phyloP scores from a whole-genome alignment of 2,329 filamentous ascomycete species.

The Aquanectria penicillioides region DNA sequence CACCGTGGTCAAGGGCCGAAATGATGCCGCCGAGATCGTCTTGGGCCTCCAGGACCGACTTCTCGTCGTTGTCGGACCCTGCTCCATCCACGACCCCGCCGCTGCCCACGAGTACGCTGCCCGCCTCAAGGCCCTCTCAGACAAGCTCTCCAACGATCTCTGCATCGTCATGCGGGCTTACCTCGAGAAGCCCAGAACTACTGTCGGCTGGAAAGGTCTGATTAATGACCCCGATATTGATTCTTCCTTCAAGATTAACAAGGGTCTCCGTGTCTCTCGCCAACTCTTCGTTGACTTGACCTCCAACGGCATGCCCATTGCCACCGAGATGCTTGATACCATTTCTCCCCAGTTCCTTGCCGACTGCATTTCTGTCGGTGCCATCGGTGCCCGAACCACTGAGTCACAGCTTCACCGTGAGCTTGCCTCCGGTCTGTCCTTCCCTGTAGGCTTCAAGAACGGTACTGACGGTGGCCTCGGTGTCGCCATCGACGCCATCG shows the following conservation, averaged over 20 bases:
- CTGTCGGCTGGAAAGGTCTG: conserved; percentile 98
- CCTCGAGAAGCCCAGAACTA: conserved; percentile 98
- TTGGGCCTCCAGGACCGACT: conserved; percentile 85
- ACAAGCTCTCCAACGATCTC: conserved; percentile 84
- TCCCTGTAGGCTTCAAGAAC: conserved; percentile 99
- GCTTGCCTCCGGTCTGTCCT: conserved; percentile 91
- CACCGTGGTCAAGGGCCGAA: conserved; percentile 77
- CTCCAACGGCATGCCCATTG: conserved; percentile 88
- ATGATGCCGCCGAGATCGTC: conserved; percentile 77
- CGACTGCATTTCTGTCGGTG: conserved; percentile 93
- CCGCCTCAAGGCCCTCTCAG: conserved; percentile 79
- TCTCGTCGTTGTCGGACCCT: conserved; percentile 93
- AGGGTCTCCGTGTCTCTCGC: conserved; percentile 90
- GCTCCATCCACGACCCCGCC: conserved; percentile 94
- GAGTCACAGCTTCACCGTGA: conserved; percentile 97
- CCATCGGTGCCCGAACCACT: conserved; percentile 94
- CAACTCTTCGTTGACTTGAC: conserved; percentile 95
- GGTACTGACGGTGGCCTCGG: conserved; percentile 92
- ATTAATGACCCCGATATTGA: conserved; percentile 99
- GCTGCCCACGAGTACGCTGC: conserved; percentile 89
- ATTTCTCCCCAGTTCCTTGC: conserved; percentile 98
- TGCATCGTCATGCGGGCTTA: conserved; percentile 98
- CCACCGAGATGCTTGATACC: conserved; percentile 97
- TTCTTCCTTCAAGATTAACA: conserved; percentile 98
- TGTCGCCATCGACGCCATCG: conserved; percentile 96